Evolutionary conservation across 352 stramenopile species (phyloP).

Genomic region (Thraustochytrium sp.): DNA sequence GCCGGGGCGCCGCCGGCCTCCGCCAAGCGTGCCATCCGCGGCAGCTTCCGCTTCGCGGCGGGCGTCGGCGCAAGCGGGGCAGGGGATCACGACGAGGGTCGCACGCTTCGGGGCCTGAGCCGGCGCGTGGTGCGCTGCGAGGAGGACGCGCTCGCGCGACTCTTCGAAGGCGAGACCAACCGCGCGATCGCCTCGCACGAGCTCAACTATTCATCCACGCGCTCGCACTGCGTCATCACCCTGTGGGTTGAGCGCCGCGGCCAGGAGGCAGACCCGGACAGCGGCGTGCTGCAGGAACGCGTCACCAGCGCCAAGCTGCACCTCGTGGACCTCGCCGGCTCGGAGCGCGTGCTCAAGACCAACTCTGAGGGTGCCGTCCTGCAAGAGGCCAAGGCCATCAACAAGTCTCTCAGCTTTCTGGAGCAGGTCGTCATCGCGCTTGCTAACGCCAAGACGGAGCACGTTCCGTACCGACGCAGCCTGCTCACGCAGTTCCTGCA

Average conservation of each 20-base stretch:
- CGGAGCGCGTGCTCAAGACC: constrained; percentile 87
- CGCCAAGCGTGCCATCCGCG: neutral
- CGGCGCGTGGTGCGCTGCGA: neutral
- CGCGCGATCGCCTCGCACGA: constrained; percentile 27
- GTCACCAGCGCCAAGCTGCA: constrained; percentile 81
- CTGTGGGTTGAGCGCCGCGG: neutral
- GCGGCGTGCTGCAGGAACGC: constrained; percentile 56
- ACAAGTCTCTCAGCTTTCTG: constrained; percentile 87
- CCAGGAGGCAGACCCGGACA: neutral
- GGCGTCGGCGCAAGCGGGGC: too few relatives aligned
- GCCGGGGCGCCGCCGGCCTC: neutral
- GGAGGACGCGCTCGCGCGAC: constrained; percentile 12
- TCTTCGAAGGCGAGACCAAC: constrained; percentile 31
- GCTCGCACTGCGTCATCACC: constrained; percentile 29
- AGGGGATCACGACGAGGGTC: neutral
- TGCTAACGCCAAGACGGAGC: constrained; percentile 70
- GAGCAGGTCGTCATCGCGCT: constrained; percentile 92
- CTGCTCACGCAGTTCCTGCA: constrained; percentile 89
- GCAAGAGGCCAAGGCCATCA: constrained; percentile 88
- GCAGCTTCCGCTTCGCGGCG: neutral
- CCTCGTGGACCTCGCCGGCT: constrained; percentile 87
- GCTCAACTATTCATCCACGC: constrained; percentile 37
- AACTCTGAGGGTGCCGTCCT: constrained; percentile 72
- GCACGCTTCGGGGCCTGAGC: neutral
- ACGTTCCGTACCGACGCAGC: constrained; percentile 89